Percentiles rank a stretch among this genome's conserved stretches.
Evolutionary conservation across 495 filamentous ascomycete genomes (phyloP).

Genomic region (Bacidia gigantensis): DNA sequence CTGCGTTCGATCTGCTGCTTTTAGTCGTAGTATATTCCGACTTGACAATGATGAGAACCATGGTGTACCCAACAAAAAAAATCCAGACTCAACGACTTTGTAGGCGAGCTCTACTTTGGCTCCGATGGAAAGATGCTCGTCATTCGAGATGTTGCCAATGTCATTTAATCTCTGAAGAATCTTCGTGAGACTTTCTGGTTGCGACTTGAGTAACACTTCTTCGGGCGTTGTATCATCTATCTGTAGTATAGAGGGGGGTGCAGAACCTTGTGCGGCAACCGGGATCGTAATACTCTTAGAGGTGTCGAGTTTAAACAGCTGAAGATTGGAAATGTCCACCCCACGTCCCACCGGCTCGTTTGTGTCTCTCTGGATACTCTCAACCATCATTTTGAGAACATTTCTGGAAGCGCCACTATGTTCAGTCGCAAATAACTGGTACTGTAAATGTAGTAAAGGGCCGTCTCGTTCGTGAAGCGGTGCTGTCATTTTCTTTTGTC

Average conservation of each 20-base stretch:
- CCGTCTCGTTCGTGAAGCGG: neutral
- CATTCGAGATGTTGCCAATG: neutral
- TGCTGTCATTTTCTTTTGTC: neutral
- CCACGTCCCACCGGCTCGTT: no score
- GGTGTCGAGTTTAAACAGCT: neutral
- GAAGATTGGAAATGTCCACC: neutral
- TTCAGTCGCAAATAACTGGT: conserved; percentile 4
- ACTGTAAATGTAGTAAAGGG: neutral
- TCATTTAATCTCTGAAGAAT: neutral
- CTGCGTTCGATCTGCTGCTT: neutral
- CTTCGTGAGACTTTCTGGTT: conserved; percentile 3
- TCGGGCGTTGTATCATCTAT: neutral
- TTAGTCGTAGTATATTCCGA: conserved; percentile 1
- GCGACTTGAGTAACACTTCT: neutral
- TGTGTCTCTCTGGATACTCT: conserved; percentile 1
- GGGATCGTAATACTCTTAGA: neutral
- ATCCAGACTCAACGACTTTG: conserved; percentile 11
- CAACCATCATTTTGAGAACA: conserved; percentile 3
- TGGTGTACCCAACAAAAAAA: conserved; percentile 11
- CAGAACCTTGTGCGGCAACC: neutral
- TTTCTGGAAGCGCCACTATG: neutral
- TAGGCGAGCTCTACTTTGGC: conserved; percentile 9
- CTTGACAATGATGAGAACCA: conserved; percentile 12
- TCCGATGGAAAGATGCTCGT: neutral
- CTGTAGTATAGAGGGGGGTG: neutral